phyloP scores from a whole-genome alignment of 192 early-diverging fungal genomes.

The Coemansia sp. region DNA sequence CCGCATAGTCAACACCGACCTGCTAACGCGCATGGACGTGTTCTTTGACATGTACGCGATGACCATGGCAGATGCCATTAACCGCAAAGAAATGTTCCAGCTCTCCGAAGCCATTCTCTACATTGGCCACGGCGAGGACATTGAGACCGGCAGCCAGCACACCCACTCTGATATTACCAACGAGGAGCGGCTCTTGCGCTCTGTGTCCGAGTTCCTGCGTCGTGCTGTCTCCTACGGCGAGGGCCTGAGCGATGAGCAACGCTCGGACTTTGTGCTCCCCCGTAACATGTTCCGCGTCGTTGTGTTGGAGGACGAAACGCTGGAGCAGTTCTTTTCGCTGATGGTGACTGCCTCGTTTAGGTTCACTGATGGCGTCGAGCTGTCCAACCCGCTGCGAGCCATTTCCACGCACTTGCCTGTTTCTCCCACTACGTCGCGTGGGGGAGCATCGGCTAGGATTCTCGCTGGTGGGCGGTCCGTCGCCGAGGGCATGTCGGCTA shows the following conservation, averaged over 20 bases:
- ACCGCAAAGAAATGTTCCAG: slow-evolving; percentile 75
- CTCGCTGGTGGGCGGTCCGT: slow-evolving; percentile 29
- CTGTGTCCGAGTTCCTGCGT: slow-evolving; percentile 37
- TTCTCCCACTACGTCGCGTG: slow-evolving; percentile 32
- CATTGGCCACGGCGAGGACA: slow-evolving; percentile 53
- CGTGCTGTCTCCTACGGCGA: slow-evolving; percentile 25
- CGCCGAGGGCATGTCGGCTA: slow-evolving; percentile 44
- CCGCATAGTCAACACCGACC: slow-evolving; percentile 70
- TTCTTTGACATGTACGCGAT: slow-evolving; percentile 84
- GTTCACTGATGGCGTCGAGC: slow-evolving; percentile 50
- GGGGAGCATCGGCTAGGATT: slow-evolving; percentile 17
- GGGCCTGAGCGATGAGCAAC: not conserved
- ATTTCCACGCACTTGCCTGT: slow-evolving; percentile 40
- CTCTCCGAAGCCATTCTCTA: slow-evolving; percentile 85
- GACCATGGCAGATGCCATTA: slow-evolving; percentile 63
- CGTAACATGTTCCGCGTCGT: slow-evolving; percentile 71
- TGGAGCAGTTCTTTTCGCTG: slow-evolving; percentile 80
- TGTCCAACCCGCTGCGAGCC: slow-evolving; percentile 44
- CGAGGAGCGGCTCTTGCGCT: slow-evolving; percentile 49
- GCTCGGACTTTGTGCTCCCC: slow-evolving; percentile 29
- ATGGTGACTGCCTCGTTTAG: slow-evolving; percentile 46
- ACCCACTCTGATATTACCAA: slow-evolving; percentile 29
- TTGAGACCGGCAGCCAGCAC: slow-evolving; percentile 16
- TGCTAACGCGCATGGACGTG: slow-evolving; percentile 72
- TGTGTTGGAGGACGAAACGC: slow-evolving; percentile 77